Evolutionary conservation across 306 rosid species (phyloP).

Genomic region (Delonix regia): DNA sequence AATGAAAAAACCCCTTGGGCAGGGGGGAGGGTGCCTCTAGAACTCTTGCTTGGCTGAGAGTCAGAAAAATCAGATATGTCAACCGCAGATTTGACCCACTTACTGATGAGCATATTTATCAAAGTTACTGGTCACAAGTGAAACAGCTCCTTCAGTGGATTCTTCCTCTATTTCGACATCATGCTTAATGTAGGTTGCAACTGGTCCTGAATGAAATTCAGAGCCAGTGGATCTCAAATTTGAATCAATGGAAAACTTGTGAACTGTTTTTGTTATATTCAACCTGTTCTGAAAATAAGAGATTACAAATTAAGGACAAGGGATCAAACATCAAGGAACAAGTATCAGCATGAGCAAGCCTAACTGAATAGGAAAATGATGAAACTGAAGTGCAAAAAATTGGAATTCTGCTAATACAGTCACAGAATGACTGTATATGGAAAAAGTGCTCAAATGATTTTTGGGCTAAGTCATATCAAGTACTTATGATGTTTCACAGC

Average conservation of each 20-base stretch:
- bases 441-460: constrained; percentile 18
- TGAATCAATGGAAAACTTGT: constrained; percentile 82
- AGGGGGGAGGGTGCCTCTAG: constrained; percentile 1
- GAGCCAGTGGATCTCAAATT: constrained; percentile 76
- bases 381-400: background rate
- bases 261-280: constrained; percentile 90
- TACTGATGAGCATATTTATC: constrained; percentile 76
- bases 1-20: background rate
- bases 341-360: constrained; percentile 27
- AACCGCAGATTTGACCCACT: constrained; percentile 47
- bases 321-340: constrained; percentile 17
- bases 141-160: constrained; percentile 66
- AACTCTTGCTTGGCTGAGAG: constrained; percentile 19
- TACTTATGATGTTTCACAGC: constrained; percentile 23
- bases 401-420: background rate
- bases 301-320: constrained; percentile 41
- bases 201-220: constrained; percentile 84
- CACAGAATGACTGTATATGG: background rate
- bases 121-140: constrained; percentile 55
- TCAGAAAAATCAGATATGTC: constrained; percentile 33
- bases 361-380: constrained; percentile 29
- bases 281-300: constrained; percentile 84
- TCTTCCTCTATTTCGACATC: constrained; percentile 80
- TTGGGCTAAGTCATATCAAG: constrained; percentile 16
- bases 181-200: constrained; percentile 68